Evolutionary conservation across 192 early-diverging fungal species (phyloP), one percentile per base, ranked within the genome.

Genomic region (Chytriomyces confervae): DNA sequence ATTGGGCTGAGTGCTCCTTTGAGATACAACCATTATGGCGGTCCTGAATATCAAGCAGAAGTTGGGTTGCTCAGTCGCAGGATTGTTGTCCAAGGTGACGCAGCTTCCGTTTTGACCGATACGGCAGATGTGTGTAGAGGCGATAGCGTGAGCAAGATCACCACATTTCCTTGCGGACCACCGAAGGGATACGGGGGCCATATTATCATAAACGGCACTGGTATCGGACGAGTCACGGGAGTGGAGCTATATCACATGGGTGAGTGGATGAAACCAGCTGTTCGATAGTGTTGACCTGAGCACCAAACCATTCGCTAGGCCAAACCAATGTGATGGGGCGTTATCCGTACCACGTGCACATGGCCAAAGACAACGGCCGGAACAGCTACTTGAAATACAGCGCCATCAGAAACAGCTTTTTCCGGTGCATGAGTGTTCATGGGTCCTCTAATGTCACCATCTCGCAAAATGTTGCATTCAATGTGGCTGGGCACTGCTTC

Each of bases 291-390:
- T 66, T 65, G 23, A n/a, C 9, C 13, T 64, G 16, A 65, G 1
- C 10, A 13, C 62, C 16, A 63, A 73, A 11, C 20, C 36, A 13
- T 11, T 44, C 5, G 10, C 29, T 46, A 68, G 72, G 67, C 13
- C 79, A 80, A 81, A 80, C 79, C 23, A 80, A 80, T 61, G 79
- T 80, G 16, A 76, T 80, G 79, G 79, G 79, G 53, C 69, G 79
- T 49, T 80, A 80, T 44, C 79, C 79, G 20, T 77, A 66, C 63
- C 79, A 80, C 29, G 46, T 80, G 7, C 79, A 80, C 71, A 81
- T 81, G 79, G 60, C 76, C 4, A 62, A 62, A 50, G 24, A 50
- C 10, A 47, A 80, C 50, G 77, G 77, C 20, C 3, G 6, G n/a
- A 77, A 80, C 0, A 79, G 63, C n/a, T 80, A 76, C 47, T 18